Conservation (phyloP, 2,329 filamentous ascomycete genomes). For the Fusarium sp. region DNA sequence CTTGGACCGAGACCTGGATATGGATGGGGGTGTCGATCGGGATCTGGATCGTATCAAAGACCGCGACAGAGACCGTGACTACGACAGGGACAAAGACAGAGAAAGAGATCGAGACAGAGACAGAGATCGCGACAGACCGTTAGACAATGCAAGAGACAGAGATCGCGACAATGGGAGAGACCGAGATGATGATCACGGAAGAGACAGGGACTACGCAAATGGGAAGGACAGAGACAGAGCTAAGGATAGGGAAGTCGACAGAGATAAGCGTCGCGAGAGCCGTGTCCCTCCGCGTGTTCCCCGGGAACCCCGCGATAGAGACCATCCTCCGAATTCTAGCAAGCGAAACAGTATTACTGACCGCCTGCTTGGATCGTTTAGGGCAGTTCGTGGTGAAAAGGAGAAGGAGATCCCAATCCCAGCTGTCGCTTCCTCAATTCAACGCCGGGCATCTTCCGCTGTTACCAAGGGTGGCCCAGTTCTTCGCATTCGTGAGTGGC, state of each 20-base stretch:
- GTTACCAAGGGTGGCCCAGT: constrained; percentile 48
- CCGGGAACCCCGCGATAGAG: constrained; percentile 27
- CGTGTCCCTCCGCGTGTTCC: constrained; percentile 18
- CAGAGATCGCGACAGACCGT: constrained; percentile 5
- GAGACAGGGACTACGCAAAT: constrained; percentile 14
- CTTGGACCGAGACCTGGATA: constrained; percentile 6
- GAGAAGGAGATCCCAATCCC: constrained; percentile 32
- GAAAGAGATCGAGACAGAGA: constrained; percentile 10
- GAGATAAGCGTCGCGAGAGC: constrained; percentile 39
- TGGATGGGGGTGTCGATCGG: constrained; percentile 9
- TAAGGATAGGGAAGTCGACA: constrained; percentile 30
- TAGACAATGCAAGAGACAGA: constrained; percentile 6
- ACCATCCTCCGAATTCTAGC: constrained; percentile 37
- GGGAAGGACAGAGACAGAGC: constrained; percentile 8
- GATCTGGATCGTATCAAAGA: constrained; percentile 5
- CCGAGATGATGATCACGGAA: neutral
- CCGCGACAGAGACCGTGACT: neutral
- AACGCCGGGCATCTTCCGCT: constrained; percentile 45
- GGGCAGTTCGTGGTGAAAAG: constrained; percentile 43
- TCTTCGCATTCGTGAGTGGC: constrained; percentile 52
- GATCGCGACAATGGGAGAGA: constrained; percentile 21
- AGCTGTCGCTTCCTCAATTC: constrained; percentile 33
- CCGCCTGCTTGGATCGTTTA: constrained; percentile 48
- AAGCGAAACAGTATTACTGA: constrained; percentile 54
- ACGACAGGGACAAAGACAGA: constrained; percentile 14